Conservation (phyloP, 768 basidiomycete genomes). For the Chalciporus chontae region DNA sequence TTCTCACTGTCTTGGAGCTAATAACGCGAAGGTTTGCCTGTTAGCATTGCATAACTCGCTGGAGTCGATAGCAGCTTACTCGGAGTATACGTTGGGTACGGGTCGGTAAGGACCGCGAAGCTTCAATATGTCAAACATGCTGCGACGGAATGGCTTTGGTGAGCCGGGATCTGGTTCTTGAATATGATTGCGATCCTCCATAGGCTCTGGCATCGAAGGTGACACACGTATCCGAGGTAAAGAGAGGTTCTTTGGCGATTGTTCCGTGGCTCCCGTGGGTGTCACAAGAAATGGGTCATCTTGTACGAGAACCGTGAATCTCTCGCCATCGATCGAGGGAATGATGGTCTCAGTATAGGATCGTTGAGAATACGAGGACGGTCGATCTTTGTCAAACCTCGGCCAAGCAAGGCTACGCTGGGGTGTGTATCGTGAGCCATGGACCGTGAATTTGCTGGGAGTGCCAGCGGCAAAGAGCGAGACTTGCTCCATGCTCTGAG, state of each 20-base stretch:
- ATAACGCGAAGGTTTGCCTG: background rate
- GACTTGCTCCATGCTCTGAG: constrained; percentile 28
- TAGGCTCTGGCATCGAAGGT: background rate
- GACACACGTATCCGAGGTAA: constrained; percentile 6
- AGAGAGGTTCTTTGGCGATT: constrained; percentile 2
- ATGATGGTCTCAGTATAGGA: constrained; percentile 13
- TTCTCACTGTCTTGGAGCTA: background rate
- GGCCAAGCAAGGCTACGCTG: constrained; percentile 12
- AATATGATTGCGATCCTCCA: background rate
- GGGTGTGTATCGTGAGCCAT: constrained; percentile 25
- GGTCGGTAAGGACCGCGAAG: constrained; percentile 6
- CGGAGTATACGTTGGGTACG: background rate
- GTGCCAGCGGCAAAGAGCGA: constrained; percentile 22
- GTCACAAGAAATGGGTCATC: constrained; percentile 23
- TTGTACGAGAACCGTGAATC: constrained; percentile 18
- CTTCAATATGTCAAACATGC: constrained; percentile 23
- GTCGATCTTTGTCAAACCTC: background rate
- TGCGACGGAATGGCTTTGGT: constrained; percentile 17
- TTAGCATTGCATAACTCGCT: background rate
- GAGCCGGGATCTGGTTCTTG: background rate
- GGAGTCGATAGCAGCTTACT: background rate
- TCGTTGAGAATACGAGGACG: background rate
- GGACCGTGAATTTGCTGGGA: constrained; percentile 29
- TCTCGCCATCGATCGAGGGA: constrained; percentile 23
- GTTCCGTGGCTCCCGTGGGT: background rate